Base-by-base conservation (phyloP, 2,329 filamentous ascomycete species). In the Shiraia bambusicola region DNA sequence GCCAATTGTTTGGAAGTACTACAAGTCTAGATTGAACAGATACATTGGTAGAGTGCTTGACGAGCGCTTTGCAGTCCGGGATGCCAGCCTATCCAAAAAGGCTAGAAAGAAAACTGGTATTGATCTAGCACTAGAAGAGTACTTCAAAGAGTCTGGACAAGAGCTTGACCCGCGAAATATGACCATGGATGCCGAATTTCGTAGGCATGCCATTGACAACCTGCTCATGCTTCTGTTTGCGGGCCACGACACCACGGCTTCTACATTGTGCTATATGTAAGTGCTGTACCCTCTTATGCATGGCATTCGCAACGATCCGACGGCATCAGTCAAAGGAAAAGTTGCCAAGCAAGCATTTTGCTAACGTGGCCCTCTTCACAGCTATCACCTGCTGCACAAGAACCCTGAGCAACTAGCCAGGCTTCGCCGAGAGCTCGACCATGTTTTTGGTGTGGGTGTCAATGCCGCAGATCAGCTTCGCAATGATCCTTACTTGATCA, bases 91-190 rank as follows among this genome's bases (percentile, higher is more conserved):
- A n/a, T 9, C 42, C 9, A 57, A 51, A 30, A 65, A 61, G 45
- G 52, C 55, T 3, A 52, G 40, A 29, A 47, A 46, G 29, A 70
- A 66, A 42, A 59, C 62, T n/a, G 59, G 69, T 15, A 66, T 72
- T 37, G 69, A 72, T 40, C 60, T 72, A 1, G 69, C 69, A 0
- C 56, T 72, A 0, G 59, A 70, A 28, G 56, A 61, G 4, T 72
- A 69, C 37, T 58, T 69, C 28, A 69, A 70, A 40, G 67, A 71
- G 27, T 42, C 27, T 9, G 53, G 56, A 2, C 38, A 51, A 34
- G 47, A 53, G 25, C 37, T 49, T 14, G 49, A 51, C 16, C 30
- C 48, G 3, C 35, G 42, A 16, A 42, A 40, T 7, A 37, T 42
- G 2, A 54, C 37, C 0, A 59, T 63, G 52, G 49, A 56, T 33